phyloP scores from a whole-genome alignment of 2,329 filamentous ascomycete species.

The Aureobasidium sp. region DNA sequence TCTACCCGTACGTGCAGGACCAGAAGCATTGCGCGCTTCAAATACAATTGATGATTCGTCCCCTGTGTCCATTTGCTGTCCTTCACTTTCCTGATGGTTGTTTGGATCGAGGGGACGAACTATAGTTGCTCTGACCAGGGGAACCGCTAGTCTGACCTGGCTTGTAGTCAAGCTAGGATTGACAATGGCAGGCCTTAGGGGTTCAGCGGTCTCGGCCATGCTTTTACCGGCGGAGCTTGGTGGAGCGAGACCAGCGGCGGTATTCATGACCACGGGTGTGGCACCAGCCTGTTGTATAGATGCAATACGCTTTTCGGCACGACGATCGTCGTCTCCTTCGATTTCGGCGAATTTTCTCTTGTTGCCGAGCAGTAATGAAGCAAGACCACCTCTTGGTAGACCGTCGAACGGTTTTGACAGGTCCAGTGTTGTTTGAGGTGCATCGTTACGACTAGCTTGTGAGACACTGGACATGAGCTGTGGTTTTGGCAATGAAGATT shows the following conservation, averaged over 20 bases:
- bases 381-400: conserved; percentile 78
- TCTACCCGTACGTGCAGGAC: conserved; percentile 50
- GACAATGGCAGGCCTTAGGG: conserved; percentile 75
- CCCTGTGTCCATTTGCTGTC: conserved; percentile 36
- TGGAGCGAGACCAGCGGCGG: conserved; percentile 66
- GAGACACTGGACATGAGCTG: conserved; percentile 69
- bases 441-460: conserved; percentile 45
- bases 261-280: conserved; percentile 66
- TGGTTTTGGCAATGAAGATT: conserved; percentile 81
- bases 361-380: conserved; percentile 80
- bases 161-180: conserved; percentile 75
- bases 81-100: conserved; percentile 33
- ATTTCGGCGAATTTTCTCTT: conserved; percentile 72
- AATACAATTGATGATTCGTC: conserved; percentile 60
- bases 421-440: conserved; percentile 75
- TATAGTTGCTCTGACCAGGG: conserved; percentile 75
- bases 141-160: conserved; percentile 78
- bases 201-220: conserved; percentile 62
- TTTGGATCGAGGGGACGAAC: conserved; percentile 65
- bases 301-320: conserved; percentile 50
- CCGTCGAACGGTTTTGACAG: conserved; percentile 91
- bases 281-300: conserved; percentile 53
- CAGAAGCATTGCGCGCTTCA: conserved; percentile 75
- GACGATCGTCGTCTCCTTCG: conserved; percentile 65
- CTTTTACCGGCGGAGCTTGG: conserved; percentile 56